Conservation (phyloP, 2,329 filamentous ascomycete genomes). For the Ophiostoma montium region DNA sequence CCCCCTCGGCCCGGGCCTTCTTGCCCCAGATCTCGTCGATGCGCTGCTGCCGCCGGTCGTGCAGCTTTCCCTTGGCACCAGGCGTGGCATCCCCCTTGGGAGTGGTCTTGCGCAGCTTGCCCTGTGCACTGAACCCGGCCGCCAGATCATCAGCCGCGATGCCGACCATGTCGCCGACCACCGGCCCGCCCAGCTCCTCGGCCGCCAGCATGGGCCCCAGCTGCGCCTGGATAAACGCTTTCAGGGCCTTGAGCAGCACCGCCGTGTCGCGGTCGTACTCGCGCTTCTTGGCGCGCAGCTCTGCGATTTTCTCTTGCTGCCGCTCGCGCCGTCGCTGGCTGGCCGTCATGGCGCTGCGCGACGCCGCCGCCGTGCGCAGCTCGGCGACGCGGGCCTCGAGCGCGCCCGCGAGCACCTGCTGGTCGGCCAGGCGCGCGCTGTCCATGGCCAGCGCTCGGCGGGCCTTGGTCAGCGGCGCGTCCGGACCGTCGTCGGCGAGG, state of each 20-base stretch:
- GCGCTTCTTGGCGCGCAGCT: conserved; percentile 44
- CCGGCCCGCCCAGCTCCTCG: conserved; percentile 70
- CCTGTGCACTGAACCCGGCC: conserved; percentile 45
- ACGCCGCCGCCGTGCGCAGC: conserved; percentile 41
- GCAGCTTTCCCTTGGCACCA: not conserved
- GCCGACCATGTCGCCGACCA: conserved; percentile 61
- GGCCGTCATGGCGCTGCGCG: conserved; percentile 38
- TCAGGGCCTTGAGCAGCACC: conserved; percentile 47
- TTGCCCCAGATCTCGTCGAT: conserved; percentile 51
- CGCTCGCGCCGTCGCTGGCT: conserved; percentile 49
- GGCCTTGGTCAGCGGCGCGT: not conserved
- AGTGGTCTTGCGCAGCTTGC: conserved; percentile 34
- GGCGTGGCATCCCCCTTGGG: conserved; percentile 36
- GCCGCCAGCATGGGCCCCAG: conserved; percentile 66
- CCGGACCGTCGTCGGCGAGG: conserved; percentile 28
- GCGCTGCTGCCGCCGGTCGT: conserved; percentile 43
- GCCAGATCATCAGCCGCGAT: conserved; percentile 44
- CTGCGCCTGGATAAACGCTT: conserved; percentile 55
- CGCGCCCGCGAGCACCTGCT: conserved; percentile 38
- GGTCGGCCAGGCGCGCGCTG: conserved; percentile 36
- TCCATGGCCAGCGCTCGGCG: conserved; percentile 32
- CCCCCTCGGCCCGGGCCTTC: not conserved
- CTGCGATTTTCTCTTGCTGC: conserved; percentile 45
- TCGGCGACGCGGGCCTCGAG: conserved; percentile 42
- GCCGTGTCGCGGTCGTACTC: conserved; percentile 47